Evolutionary conservation across 352 stramenopile species (phyloP).

Genomic region (Phytophthora niederhauseri): DNA sequence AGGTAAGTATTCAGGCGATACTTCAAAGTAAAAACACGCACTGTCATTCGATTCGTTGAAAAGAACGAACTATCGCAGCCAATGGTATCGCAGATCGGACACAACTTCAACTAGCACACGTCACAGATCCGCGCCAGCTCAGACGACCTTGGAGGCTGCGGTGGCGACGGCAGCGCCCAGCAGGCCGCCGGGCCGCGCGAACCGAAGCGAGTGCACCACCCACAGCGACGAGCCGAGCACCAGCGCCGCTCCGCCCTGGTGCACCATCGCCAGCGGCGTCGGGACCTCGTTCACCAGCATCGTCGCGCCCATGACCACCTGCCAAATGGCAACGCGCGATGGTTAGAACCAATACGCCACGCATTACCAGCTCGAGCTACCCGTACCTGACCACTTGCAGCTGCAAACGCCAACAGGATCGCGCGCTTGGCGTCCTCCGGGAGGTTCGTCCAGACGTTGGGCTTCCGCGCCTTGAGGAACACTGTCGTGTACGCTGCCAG

Average conservation of each 20-base stretch:
- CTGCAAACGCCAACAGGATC: conserved; percentile 57
- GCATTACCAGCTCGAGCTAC: neutral
- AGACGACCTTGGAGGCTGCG: conserved; percentile 30
- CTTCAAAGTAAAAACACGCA: conserved; percentile 12
- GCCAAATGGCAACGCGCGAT: conserved; percentile 5
- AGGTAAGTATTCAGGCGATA: conserved; percentile 39
- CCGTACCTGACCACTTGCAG: conserved; percentile 53
- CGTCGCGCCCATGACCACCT: conserved; percentile 93
- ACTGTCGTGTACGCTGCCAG: conserved; percentile 58
- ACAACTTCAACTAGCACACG: conserved; percentile 28
- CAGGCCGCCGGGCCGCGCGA: conserved; percentile 51
- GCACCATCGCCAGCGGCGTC: conserved; percentile 91
- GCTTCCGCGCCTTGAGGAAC: conserved; percentile 62
- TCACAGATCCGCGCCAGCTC: conserved; percentile 20
- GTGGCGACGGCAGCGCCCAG: conserved; percentile 29
- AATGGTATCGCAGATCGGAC: conserved; percentile 3
- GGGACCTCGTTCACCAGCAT: conserved; percentile 97
- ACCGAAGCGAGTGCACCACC: conserved; percentile 66
- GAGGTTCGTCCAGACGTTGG: conserved; percentile 71
- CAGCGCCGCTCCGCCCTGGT: conserved; percentile 80
- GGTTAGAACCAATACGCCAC: neutral
- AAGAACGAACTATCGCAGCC: neutral
- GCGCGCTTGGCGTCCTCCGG: conserved; percentile 62
- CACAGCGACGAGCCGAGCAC: conserved; percentile 73
- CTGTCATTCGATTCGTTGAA: conserved; percentile 24